Evolutionary conservation across 768 basidiomycete species (phyloP), one percentile per base, ranked within the genome.

Genomic region (Baorangia bicolor): DNA sequence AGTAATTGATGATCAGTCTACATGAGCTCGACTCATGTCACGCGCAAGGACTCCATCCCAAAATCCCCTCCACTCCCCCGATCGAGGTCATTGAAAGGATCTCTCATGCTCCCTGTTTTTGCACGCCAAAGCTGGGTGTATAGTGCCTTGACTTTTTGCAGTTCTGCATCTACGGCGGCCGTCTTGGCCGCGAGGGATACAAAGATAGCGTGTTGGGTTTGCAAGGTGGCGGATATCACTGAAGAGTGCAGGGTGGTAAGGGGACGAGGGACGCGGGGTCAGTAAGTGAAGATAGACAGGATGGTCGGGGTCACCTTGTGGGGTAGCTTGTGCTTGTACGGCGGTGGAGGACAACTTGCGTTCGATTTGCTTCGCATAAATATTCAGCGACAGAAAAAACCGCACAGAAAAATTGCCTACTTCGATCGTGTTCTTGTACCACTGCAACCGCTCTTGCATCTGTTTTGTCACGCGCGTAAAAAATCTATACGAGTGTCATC

Each of bases 401-500:
- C 1, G 18, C 1, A 14, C 13, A 18, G 37, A 28, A 43, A 41
- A 39, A 37, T 40, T 13, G 60, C 72, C 49, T 55, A 88, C 91
- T 76, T 93, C 90, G 51, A 92, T 87, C 25, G 89, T 91, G 21
- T 81, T 76, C 63, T 90, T 89, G 71, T 89, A 92, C 85, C 90
- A 91, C 38, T 80, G 77, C 49, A 92, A 70, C 33, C 87, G 77
- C 60, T 88, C 84, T 52, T 77, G 77, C 83, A 92, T 87, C 62
- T 90, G 82, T 49, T 82, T 78, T 14, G 87, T 84, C 34, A 90
- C 81, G 21, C 88, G 81, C 25, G 75, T 78, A 73, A 92, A 92
- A 71, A 84, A 90, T 63, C 90, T 91, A 28, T 6, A 13, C 13
- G 2, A 18, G 30, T 5, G 16, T 37, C 39, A 43, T 62, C 35